These are phyloP conservation scores for Irineochytrium annulatum DNA, from an alignment of 192 early-diverging fungal species.

Conservation along the genomic window DNA sequence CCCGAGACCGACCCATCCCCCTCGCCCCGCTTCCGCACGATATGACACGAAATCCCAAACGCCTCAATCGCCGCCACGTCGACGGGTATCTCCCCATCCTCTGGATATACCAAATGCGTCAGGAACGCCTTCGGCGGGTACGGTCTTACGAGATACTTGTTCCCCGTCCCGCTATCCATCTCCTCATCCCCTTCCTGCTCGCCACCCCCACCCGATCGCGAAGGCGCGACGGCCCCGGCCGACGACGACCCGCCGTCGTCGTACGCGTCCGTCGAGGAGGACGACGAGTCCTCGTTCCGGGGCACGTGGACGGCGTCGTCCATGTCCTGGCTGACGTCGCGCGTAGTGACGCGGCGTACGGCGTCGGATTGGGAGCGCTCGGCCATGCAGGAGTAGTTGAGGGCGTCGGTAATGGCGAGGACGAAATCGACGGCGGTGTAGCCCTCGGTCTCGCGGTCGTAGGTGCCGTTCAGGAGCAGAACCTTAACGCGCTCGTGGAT, in stretches of 20 bases:
- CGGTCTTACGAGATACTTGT: conserved; percentile 28
- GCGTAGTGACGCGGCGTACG: conserved; percentile 14
- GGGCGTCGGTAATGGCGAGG: conserved; percentile 58
- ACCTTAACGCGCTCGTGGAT: conserved; percentile 45
- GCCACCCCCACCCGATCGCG: conserved; percentile 7
- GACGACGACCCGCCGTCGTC: too few species aligned
- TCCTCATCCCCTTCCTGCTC: conserved; percentile 6
- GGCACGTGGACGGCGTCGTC: conserved; percentile 30
- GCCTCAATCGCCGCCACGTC: conserved; percentile 33
- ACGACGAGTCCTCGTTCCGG: too few species aligned
- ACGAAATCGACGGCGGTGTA: conserved; percentile 73
- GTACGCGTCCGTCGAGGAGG: neutral
- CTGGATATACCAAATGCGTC: conserved; percentile 43
- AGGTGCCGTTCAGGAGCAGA: conserved; percentile 65
- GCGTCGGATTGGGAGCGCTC: conserved; percentile 13
- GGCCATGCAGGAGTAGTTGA: conserved; percentile 49
- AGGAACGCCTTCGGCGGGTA: conserved; percentile 40
- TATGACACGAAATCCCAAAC: conserved; percentile 37
- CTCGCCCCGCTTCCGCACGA: conserved; percentile 11
- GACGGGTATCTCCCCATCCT: conserved; percentile 31
- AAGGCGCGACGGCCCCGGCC: neutral
- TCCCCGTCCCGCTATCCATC: conserved; percentile 12
- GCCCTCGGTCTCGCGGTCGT: conserved; percentile 63
- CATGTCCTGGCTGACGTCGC: conserved; percentile 22
- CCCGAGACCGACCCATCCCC: neutral